Percentiles rank a stretch among this genome's conserved stretches.
phyloP scores from a whole-genome alignment of 2,329 filamentous ascomycete genomes.

The Cercospora beticola region DNA sequence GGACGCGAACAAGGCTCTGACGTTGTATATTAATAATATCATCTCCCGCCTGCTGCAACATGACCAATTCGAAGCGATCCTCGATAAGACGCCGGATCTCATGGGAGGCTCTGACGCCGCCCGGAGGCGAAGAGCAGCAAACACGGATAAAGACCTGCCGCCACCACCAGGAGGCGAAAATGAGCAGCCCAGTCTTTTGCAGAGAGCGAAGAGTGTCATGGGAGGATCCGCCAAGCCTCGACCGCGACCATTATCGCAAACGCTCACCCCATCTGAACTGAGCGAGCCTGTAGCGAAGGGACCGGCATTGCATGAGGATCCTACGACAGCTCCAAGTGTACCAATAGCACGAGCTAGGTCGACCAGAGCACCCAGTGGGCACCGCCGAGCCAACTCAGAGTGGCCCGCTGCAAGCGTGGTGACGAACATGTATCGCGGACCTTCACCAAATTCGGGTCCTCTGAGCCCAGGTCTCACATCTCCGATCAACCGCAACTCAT shows the following conservation, averaged over 20 bases:
- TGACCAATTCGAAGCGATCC: slow-evolving; percentile 90
- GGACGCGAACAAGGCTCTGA: slow-evolving; percentile 96
- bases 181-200: slow-evolving; percentile 53
- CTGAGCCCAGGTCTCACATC: slow-evolving; percentile 54
- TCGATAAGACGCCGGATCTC: slow-evolving; percentile 72
- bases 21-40: slow-evolving; percentile 98
- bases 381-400: slow-evolving; percentile 49
- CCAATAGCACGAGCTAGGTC: slow-evolving; percentile 62
- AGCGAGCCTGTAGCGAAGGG: not conserved
- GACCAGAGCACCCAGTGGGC: slow-evolving; percentile 38
- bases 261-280: slow-evolving; percentile 14
- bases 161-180: slow-evolving; percentile 61
- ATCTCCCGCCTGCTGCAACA: slow-evolving; percentile 92
- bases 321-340: slow-evolving; percentile 72
- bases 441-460: slow-evolving; percentile 40
- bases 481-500: slow-evolving; percentile 58
- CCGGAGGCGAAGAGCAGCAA: slow-evolving; percentile 34
- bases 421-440: slow-evolving; percentile 84
- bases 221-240: slow-evolving; percentile 37
- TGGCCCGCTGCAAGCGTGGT: slow-evolving; percentile 64
- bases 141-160: slow-evolving; percentile 80
- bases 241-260: slow-evolving; percentile 38
- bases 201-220: slow-evolving; percentile 61
- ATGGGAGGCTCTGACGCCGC: slow-evolving; percentile 48
- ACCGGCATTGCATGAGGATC: slow-evolving; percentile 51